Evolutionary conservation across 108 stramenopile genomes (phyloP).

Genomic region (Skeletonema potamos): DNA sequence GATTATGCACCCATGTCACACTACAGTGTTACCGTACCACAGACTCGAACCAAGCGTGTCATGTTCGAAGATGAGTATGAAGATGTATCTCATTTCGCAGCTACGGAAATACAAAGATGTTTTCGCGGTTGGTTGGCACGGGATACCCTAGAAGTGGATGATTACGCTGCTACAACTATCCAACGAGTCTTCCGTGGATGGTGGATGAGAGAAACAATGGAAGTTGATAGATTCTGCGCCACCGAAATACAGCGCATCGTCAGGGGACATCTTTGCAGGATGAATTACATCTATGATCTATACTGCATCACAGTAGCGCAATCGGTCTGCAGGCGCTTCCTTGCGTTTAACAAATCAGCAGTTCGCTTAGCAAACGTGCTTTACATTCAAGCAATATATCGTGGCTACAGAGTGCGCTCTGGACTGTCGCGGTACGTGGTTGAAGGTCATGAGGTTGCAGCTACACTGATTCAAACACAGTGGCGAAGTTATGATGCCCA

Average conservation of each 20-base stretch:
- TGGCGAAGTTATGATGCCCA: slow-evolving; percentile 61
- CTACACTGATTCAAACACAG: slow-evolving; percentile 60
- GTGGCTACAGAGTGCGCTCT: slow-evolving; percentile 52
- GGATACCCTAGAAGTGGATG: slow-evolving; percentile 38
- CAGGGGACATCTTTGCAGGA: slow-evolving; percentile 40
- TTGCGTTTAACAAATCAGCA: slow-evolving; percentile 46
- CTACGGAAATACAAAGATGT: slow-evolving; percentile 43
- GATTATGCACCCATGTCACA: background rate
- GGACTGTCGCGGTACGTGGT: slow-evolving; percentile 28
- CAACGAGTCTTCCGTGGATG: slow-evolving; percentile 79
- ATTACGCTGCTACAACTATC: slow-evolving; percentile 69
- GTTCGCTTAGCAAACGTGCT: slow-evolving; percentile 54
- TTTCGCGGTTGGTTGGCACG: slow-evolving; percentile 46
- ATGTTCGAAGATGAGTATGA: slow-evolving; percentile 36
- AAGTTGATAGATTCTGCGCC: slow-evolving; percentile 74
- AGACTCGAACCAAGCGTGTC: slow-evolving; percentile 12
- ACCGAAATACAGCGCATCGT: slow-evolving; percentile 58
- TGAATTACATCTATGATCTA: slow-evolving; percentile 43
- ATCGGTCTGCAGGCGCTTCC: slow-evolving; percentile 43
- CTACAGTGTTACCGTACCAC: background rate
- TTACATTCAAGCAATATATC: slow-evolving; percentile 58
- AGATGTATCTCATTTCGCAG: slow-evolving; percentile 19
- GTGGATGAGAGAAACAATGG: slow-evolving; percentile 77
- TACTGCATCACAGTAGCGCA: slow-evolving; percentile 62
- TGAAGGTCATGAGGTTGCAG: slow-evolving; percentile 47